Evolutionary conservation across 305 asterid genomes (phyloP).

Genomic region (Fraxinus angustifolia): DNA sequence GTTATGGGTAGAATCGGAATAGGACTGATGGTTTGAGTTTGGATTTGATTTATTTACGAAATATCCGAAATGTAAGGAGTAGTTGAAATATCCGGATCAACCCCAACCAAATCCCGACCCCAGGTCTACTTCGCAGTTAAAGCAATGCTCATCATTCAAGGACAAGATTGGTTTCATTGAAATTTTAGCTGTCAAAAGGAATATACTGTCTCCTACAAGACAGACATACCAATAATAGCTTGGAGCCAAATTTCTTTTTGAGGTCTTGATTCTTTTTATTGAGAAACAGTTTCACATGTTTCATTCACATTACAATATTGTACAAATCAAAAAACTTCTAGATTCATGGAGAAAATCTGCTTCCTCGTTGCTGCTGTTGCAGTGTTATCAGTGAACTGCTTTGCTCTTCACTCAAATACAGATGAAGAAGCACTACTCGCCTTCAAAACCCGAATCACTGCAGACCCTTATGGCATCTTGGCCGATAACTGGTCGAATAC

Average conservation of each 20-base stretch:
- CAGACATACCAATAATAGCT: too few relatives aligned
- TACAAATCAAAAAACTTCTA: not conserved
- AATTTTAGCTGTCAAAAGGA: not conserved
- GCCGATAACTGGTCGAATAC: conserved; percentile 17
- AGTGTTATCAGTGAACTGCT: not conserved
- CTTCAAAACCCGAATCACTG: conserved; percentile 1
- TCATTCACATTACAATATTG: not conserved
- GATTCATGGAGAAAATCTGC: not conserved
- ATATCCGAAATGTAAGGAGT: too few relatives aligned
- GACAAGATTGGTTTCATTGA: not conserved
- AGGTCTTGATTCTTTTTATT: not conserved
- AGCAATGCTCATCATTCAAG: not conserved
- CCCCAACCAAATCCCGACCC: too few relatives aligned
- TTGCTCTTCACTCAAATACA: not conserved
- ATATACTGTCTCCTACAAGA: not conserved
- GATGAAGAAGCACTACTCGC: conserved; percentile 16
- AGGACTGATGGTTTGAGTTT: too few relatives aligned
- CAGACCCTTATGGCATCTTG: conserved; percentile 6
- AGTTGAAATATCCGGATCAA: too few relatives aligned
- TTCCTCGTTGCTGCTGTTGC: not conserved
- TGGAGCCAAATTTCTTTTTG: not conserved
- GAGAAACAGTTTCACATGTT: not conserved
- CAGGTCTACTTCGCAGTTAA: too few relatives aligned
- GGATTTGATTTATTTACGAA: too few relatives aligned
- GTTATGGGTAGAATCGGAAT: too few relatives aligned